phyloP scores from a whole-genome alignment of 148 eudicot genomes.

The Chenopodium berlandieri region DNA sequence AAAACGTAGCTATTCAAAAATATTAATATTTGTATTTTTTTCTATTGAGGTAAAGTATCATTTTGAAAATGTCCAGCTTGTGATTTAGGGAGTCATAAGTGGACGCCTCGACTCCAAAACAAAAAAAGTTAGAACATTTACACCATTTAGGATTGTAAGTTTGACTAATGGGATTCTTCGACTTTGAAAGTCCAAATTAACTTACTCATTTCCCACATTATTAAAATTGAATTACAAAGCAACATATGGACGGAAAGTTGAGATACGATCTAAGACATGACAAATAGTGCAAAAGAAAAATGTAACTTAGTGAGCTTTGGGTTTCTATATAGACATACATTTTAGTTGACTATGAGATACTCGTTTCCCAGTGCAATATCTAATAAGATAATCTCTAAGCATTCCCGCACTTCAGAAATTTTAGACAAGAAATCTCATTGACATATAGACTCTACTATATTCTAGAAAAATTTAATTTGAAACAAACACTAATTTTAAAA shows the following conservation, averaged over 20 bases:
- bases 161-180: background rate
- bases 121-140: background rate
- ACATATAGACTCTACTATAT: constrained; percentile 4
- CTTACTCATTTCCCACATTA: background rate
- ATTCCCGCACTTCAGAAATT: background rate
- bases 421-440: background rate
- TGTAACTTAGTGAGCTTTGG: too few relatives aligned
- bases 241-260: background rate
- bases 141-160: background rate
- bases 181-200: background rate
- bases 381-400: too few relatives aligned
- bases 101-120: background rate
- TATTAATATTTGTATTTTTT: too few relatives aligned
- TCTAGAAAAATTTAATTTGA: background rate
- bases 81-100: background rate
- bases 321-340: too few relatives aligned
- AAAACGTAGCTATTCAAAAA: background rate
- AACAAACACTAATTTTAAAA: background rate
- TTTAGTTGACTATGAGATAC: too few relatives aligned
- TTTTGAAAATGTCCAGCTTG: background rate
- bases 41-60: background rate
- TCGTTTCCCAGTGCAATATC: too few relatives aligned
- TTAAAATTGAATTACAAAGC: background rate
- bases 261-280: too few relatives aligned
- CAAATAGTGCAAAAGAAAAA: too few relatives aligned